phyloP scores from a whole-genome alignment of 2,329 filamentous ascomycete species.

The Zasmidium angulare region DNA sequence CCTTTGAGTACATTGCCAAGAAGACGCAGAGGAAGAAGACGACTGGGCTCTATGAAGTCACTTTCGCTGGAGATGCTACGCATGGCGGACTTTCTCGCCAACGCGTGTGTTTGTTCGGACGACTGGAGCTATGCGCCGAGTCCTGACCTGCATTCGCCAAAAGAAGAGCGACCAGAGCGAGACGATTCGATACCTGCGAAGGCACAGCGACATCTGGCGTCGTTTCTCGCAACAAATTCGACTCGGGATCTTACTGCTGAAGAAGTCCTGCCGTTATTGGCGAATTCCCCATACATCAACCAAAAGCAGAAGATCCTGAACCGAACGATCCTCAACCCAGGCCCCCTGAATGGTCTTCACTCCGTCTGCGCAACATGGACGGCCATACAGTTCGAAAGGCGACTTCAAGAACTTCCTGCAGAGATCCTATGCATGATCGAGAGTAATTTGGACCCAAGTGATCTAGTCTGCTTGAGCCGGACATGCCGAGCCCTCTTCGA shows the following conservation, averaged over 20 bases:
- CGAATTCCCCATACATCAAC: slow-evolving; percentile 1
- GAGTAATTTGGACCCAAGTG: neutral
- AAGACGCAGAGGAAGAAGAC: neutral
- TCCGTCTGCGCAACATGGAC: neutral
- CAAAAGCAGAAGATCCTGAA: neutral
- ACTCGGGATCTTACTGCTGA: neutral
- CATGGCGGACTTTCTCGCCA: neutral
- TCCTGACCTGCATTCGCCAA: neutral
- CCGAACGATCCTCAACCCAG: neutral
- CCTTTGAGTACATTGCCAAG: neutral
- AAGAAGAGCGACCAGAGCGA: neutral
- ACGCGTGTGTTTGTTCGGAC: neutral
- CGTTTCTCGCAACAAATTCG: neutral
- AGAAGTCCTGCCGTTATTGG: neutral
- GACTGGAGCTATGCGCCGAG: neutral
- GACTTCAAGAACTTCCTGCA: slow-evolving; percentile 3
- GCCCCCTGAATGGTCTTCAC: neutral
- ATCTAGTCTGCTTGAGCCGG: slow-evolving; percentile 2
- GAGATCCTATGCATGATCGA: slow-evolving; percentile 8
- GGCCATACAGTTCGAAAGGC: neutral
- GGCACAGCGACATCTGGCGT: neutral
- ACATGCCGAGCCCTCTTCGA: neutral
- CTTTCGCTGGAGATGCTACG: neutral
- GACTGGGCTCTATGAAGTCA: neutral
- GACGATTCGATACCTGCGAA: neutral